A percentile compares a stretch with the other conserved stretches of the same genome.
Evolutionary conservation across 2,329 filamentous ascomycete species (phyloP).

Genomic region (Ceratocystis albifundus): DNA sequence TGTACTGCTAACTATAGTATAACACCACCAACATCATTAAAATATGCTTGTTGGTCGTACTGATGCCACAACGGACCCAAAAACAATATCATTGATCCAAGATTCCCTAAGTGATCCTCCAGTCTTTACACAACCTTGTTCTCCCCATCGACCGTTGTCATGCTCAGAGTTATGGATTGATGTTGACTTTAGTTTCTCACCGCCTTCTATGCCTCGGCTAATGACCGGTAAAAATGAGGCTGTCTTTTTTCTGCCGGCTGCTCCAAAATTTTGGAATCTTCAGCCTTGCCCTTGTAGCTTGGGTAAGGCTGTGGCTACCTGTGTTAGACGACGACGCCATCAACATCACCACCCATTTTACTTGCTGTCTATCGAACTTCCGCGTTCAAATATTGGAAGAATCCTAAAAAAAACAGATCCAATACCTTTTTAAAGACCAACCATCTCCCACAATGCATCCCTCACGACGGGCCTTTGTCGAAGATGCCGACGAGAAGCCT

Average conservation of each 20-base stretch:
- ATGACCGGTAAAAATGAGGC: neutral
- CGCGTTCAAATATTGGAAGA: neutral
- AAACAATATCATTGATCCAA: neutral
- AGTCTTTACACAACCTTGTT: neutral
- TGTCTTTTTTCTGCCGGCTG: neutral
- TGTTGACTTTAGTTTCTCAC: neutral
- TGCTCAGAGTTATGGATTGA: neutral
- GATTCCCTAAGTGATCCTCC: neutral
- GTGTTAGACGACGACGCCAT: too few species aligned
- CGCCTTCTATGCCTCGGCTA: neutral
- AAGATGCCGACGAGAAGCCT: conserved; percentile 56
- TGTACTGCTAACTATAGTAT: neutral
- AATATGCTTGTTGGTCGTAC: neutral
- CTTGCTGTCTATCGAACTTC: neutral
- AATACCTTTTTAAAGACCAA: neutral
- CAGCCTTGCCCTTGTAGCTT: neutral
- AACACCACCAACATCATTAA: neutral
- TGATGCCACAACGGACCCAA: neutral
- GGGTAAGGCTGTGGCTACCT: neutral
- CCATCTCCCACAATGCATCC: conserved; percentile 59
- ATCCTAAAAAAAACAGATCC: neutral
- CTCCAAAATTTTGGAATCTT: neutral
- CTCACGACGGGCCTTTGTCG: conserved; percentile 83
- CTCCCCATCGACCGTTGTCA: neutral
- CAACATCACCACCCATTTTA: neutral